A percentile compares a stretch with the other conserved stretches of the same genome.
These are phyloP conservation scores for Saururus chinensis DNA, from an alignment of 164 flowering plant genomes.

Conservation along the genomic window DNA sequence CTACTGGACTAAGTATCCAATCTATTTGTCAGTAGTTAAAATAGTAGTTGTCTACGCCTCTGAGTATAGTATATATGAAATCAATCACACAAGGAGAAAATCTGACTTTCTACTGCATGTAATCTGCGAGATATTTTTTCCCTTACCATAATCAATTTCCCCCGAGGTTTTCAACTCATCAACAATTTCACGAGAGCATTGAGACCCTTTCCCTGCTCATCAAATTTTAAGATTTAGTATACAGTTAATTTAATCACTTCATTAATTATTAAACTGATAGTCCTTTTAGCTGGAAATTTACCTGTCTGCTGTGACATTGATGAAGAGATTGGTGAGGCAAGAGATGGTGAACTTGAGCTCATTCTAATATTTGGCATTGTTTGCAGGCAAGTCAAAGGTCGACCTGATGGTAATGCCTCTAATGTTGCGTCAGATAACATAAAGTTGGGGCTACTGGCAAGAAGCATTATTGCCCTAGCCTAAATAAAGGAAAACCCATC, in stretches of 20 bases:
- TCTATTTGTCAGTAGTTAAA: too few species aligned
- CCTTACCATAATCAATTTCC: conserved; percentile 5
- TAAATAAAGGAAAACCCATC: conserved; percentile 16
- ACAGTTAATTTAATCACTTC: background rate
- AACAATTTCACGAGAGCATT: background rate
- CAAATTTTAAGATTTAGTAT: background rate
- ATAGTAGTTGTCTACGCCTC: background rate
- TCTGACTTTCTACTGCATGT: background rate
- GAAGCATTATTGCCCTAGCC: conserved; percentile 58
- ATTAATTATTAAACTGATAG: background rate
- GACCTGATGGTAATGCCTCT: conserved; percentile 15
- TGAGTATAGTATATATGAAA: background rate
- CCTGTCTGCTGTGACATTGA: background rate
- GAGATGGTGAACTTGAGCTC: background rate
- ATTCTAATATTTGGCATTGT: conserved; percentile 5
- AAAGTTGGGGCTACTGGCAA: conserved; percentile 52
- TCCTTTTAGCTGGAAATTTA: background rate
- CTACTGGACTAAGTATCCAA: too few species aligned
- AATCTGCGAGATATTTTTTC: too few species aligned
- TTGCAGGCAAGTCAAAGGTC: conserved; percentile 19
- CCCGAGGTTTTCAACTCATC: conserved; percentile 6
- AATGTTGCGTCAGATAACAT: conserved; percentile 10
- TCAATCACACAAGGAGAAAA: background rate
- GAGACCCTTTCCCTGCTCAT: conserved; percentile 3
- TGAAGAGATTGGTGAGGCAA: background rate